These are phyloP conservation scores for Tricholoma furcatifolium DNA, from an alignment of 768 basidiomycete species.

Conservation along the genomic window DNA sequence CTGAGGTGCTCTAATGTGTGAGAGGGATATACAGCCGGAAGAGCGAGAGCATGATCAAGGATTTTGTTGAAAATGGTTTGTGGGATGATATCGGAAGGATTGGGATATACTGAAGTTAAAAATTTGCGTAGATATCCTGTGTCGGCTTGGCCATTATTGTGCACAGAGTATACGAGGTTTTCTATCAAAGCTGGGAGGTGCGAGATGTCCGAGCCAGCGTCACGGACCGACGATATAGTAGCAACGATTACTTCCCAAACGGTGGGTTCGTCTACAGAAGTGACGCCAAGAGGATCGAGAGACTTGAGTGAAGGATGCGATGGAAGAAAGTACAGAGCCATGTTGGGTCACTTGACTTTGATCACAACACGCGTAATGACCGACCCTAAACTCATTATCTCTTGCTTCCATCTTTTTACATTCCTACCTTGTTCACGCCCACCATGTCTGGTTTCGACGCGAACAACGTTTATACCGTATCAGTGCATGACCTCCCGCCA, in stretches of 20 bases:
- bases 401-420: constrained; percentile 9
- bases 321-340: constrained; percentile 22
- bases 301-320: constrained; percentile 22
- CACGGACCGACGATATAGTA: constrained; percentile 16
- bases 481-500: constrained; percentile 65
- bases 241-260: constrained; percentile 26
- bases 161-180: constrained; percentile 30
- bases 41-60: constrained; percentile 23
- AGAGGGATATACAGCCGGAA: constrained; percentile 26
- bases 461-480: constrained; percentile 78
- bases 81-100: constrained; percentile 6
- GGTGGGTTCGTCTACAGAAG: constrained; percentile 23
- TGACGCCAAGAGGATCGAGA: constrained; percentile 29
- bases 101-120: constrained; percentile 16
- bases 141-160: constrained; percentile 25
- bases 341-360: neutral
- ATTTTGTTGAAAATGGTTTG: constrained; percentile 20
- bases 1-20: constrained; percentile 22
- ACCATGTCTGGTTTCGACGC: constrained; percentile 87
- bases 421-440: constrained; percentile 2
- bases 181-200: constrained; percentile 27
- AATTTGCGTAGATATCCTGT: constrained; percentile 19
- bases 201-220: constrained; percentile 13
- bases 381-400: constrained; percentile 25
- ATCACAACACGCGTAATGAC: constrained; percentile 21